phyloP scores from a whole-genome alignment of 1,284 basidiomycete genomes.

The Apiotrichum domesticum region DNA sequence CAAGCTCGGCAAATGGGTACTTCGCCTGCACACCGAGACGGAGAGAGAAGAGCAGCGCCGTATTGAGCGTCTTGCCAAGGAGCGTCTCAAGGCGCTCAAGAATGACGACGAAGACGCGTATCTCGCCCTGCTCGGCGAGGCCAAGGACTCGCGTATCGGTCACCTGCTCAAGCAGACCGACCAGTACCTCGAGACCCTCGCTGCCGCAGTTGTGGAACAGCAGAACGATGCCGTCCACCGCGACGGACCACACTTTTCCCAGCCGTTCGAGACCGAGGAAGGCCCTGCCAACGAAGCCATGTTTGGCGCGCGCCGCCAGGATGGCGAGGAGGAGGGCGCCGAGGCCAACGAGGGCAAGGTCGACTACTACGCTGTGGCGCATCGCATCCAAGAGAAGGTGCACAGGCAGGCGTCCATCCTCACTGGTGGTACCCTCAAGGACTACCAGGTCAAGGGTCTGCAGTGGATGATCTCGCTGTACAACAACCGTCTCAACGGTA shows the following conservation, averaged over 20 bases:
- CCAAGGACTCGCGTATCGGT: slow-evolving; percentile 98
- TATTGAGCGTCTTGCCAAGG: slow-evolving; percentile 92
- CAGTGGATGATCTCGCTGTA: slow-evolving; percentile 96
- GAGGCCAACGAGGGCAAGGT: slow-evolving; percentile 63
- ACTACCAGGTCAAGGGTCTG: slow-evolving; percentile 91
- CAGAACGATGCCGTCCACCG: slow-evolving; percentile 65
- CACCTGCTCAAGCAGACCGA: slow-evolving; percentile 94
- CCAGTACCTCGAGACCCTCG: slow-evolving; percentile 86
- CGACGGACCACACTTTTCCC: slow-evolving; percentile 42
- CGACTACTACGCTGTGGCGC: slow-evolving; percentile 96
- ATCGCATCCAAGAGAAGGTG: slow-evolving; percentile 85
- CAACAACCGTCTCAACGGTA: slow-evolving; percentile 87
- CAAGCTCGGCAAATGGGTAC: slow-evolving; percentile 48
- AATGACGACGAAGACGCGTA: slow-evolving; percentile 99
- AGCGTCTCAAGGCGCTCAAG: slow-evolving; percentile 96
- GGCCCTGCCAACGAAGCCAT: slow-evolving; percentile 78
- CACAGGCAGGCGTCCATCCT: slow-evolving; percentile 76
- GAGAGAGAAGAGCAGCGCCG: slow-evolving; percentile 56
- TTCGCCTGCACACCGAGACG: slow-evolving; percentile 50
- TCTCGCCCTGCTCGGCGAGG: slow-evolving; percentile 97
- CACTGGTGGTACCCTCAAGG: slow-evolving; percentile 75
- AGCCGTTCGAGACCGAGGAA: slow-evolving; percentile 55
- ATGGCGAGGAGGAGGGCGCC: slow-evolving; percentile 56
- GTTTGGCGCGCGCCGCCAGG: slow-evolving; percentile 72
- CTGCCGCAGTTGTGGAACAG: slow-evolving; percentile 89